Base-by-base conservation (phyloP, 1,284 basidiomycete species). In the Moesziomyces sp. region DNA sequence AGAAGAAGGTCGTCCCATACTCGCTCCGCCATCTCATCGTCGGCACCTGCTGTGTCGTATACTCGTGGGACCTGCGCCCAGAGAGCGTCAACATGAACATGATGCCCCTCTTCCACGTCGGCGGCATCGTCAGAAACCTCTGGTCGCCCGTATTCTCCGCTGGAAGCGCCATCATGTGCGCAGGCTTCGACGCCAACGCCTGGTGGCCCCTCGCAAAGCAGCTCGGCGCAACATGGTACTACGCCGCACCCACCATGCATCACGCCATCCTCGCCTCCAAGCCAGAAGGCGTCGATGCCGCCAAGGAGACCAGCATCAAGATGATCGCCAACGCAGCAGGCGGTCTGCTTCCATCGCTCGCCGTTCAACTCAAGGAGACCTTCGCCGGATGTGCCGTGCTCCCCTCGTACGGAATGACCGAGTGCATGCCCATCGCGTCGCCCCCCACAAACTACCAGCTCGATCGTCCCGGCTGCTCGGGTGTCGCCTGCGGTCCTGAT, bases 51-150 rank as follows among this genome's bases (percentile, higher is more conserved):
- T 84, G 82, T 69, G 82, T 84, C 61, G 78, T 83, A 16, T 68
- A 77, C 53, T 79, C 76, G 19, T 84, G 82, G 82, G 76, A 84
- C 49, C 68, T 84, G 9, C 61, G 74, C 28, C 75, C 82, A 11
- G 74, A 82, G 42, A 77, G 75, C 49, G 82, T 84, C 59, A 80
- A 84, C 76, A 83, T 84, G 81, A 84, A 84, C 71, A 84, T 84
- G 82, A 84, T 84, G 82, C 82, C 82, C 9, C 77, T 84, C 58
- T 84, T 84, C 76, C 82, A 84, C 71, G 82, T 84, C 40, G 82
- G 82, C 42, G 82, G 82, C 59, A 84, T 84, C 46, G 79, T 84
- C 24, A 76, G 82, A 28, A 84, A 84, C 56, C 60, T 84, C 5
- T 83, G 81, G 81, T 71, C 82, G 5, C 82, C 82, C 51, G 74